These are phyloP conservation scores for Backusella parvicylindrica DNA, from an alignment of 192 early-diverging fungal genomes.

Conservation along the genomic window DNA sequence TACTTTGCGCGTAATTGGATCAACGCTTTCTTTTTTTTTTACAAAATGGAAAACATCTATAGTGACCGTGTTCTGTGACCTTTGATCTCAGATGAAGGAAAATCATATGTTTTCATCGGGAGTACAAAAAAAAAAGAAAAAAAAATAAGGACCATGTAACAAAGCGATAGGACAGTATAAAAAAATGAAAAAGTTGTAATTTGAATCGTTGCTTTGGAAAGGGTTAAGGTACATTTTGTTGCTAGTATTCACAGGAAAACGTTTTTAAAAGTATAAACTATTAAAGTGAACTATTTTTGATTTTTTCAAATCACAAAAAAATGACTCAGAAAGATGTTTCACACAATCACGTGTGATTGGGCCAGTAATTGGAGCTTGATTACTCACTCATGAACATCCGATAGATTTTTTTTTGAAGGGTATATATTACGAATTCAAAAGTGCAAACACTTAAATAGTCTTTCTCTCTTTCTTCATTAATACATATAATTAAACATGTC, in stretches of 20 bases:
- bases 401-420: not conserved
- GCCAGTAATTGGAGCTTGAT: not conserved
- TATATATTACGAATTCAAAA: conserved; percentile 3
- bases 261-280: not conserved
- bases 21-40: not conserved
- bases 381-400: not conserved
- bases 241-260: not conserved
- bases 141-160: not conserved
- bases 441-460: not conserved
- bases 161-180: not conserved
- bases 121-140: not conserved
- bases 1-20: not conserved
- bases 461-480: not conserved
- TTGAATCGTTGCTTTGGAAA: too few species aligned
- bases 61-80: not conserved
- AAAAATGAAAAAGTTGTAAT: too few species aligned
- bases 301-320: not conserved
- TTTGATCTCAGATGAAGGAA: not conserved
- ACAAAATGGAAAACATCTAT: not conserved
- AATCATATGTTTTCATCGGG: not conserved
- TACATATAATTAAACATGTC: conserved; percentile 24
- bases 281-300: not conserved
- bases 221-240: too few species aligned
- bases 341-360: conserved; percentile 18
- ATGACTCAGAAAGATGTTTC: conserved; percentile 22